Base-by-base conservation (phyloP, 2,329 filamentous ascomycete genomes). In the Tolypocladium paradoxum region DNA sequence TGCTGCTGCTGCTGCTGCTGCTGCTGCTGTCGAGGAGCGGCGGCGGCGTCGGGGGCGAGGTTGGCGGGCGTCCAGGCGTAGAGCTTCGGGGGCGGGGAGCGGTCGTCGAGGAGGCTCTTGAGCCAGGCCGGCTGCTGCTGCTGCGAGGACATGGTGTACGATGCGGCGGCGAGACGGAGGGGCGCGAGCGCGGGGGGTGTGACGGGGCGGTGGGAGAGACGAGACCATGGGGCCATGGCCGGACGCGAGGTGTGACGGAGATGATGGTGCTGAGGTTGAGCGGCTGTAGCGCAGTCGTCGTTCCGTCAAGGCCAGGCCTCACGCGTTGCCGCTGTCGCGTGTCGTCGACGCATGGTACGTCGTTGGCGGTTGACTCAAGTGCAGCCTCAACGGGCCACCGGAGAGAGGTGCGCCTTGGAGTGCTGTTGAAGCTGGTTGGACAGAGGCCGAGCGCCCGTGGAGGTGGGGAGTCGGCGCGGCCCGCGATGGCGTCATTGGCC, bases 61-160 rank as follows among this genome's bases (percentile, higher is more conserved):
- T 71, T 69, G 37, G 60, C 60, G 2, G 59, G 52, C 5, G 58
- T 58, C 70, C 70, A 72, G 16, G 69, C 66, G 52, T 67, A 73
- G 3, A 73, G 57, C n/a, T 58, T 70, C 11, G 67, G 66, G 0
- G 68, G 59, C 6, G 63, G 59, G 5, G 37, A 49, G 2, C 45
- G 46, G 48, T 66, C 60, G 27, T 54, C 53, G 24, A 70, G 55
- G n/a, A 68, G 50, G 11, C 60, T 49, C 31, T 59, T 55, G 12
- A 73, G 65, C 70, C 70, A 73, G n/a, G 59, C 33, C 7, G 57
- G 55, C 6, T 50, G 55, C 35, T 50, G 52, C 38, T 35, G 46
- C 14, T n/a, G 34, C 20, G 29, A 7, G 8, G 49, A 27, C 49
- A 45, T 51, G 37, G 18, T 45, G 37, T 24, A 35, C 7, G 27